Conservation (phyloP, 2,329 filamentous ascomycete species). For the Sporothrix luriei region DNA sequence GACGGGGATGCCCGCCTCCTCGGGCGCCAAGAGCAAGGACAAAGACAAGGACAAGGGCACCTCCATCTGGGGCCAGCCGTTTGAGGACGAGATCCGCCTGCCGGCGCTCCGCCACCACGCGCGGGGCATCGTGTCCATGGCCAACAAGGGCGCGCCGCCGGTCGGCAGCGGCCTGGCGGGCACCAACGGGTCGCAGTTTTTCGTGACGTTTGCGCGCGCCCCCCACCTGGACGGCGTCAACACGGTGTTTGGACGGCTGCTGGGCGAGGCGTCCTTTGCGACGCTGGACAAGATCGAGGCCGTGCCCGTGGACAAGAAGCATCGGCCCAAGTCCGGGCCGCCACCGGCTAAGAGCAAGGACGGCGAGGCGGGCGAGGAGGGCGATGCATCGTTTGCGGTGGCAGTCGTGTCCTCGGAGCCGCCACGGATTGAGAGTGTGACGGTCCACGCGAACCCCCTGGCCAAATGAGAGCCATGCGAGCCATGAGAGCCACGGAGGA, state of each 20-base stretch:
- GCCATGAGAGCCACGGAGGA: slow-evolving; percentile 2
- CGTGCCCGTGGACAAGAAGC: slow-evolving; percentile 76
- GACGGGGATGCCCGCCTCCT: slow-evolving; percentile 66
- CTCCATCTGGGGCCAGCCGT: slow-evolving; percentile 73
- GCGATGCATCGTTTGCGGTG: not conserved
- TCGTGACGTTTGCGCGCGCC: slow-evolving; percentile 74
- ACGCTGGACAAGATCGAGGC: slow-evolving; percentile 72
- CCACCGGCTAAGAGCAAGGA: not conserved
- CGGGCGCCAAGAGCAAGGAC: slow-evolving; percentile 55
- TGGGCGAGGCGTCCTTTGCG: slow-evolving; percentile 64
- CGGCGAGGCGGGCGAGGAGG: not conserved
- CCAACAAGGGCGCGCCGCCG: slow-evolving; percentile 63
- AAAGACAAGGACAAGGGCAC: slow-evolving; percentile 57
- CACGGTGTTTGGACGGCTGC: slow-evolving; percentile 77
- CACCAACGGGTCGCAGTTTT: slow-evolving; percentile 80
- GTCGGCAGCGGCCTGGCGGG: slow-evolving; percentile 47
- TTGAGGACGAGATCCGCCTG: slow-evolving; percentile 75
- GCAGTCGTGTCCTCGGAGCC: not conserved
- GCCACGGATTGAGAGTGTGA: slow-evolving; percentile 30
- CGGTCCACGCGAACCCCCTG: slow-evolving; percentile 31
- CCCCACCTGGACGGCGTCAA: slow-evolving; percentile 82
- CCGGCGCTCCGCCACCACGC: slow-evolving; percentile 68
- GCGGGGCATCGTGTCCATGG: slow-evolving; percentile 74
- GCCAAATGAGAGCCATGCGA: slow-evolving; percentile 27
- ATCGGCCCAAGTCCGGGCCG: slow-evolving; percentile 59